A percentile compares a stretch with the other conserved stretches of the same genome.
These are phyloP conservation scores for Penicillium digitatum DNA, from an alignment of 2,329 filamentous ascomycete genomes.

Conservation along the genomic window DNA sequence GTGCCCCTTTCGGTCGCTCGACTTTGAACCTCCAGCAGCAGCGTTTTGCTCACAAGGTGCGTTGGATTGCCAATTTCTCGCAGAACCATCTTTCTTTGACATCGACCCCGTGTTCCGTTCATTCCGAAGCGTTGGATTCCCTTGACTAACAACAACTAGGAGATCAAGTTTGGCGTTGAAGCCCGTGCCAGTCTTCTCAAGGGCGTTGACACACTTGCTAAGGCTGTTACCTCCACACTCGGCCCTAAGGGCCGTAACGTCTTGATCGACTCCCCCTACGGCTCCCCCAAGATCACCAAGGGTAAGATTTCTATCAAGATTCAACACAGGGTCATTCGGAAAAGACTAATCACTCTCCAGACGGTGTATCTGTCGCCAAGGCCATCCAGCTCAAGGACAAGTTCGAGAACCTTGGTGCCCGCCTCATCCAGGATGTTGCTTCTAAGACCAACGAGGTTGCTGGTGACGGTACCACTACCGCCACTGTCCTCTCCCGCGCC, in stretches of 20 bases:
- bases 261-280: slow-evolving; percentile 96
- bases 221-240: slow-evolving; percentile 90
- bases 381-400: slow-evolving; percentile 95
- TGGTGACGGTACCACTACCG: slow-evolving; percentile 97
- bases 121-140: slow-evolving; percentile 19
- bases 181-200: slow-evolving; percentile 81
- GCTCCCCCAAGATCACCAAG: slow-evolving; percentile 99
- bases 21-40: slow-evolving; percentile 76
- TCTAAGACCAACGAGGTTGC: slow-evolving; percentile 99
- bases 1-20: slow-evolving; percentile 58
- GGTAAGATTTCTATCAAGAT: slow-evolving; percentile 55
- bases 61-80: slow-evolving; percentile 19
- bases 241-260: slow-evolving; percentile 98
- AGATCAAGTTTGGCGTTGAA: slow-evolving; percentile 97
- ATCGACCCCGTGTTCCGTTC: slow-evolving; percentile 16
- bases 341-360: slow-evolving; percentile 43
- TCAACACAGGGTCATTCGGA: background rate
- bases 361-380: slow-evolving; percentile 85
- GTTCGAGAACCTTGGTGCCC: slow-evolving; percentile 98
- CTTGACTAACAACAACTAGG: slow-evolving; percentile 53
- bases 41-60: slow-evolving; percentile 95
- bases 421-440: slow-evolving; percentile 94
- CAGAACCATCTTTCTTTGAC: background rate
- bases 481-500: slow-evolving; percentile 90
- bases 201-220: slow-evolving; percentile 95